phyloP scores from a whole-genome alignment of 2,329 filamentous ascomycete species.

The Allantophomopsis cytisporea region DNA sequence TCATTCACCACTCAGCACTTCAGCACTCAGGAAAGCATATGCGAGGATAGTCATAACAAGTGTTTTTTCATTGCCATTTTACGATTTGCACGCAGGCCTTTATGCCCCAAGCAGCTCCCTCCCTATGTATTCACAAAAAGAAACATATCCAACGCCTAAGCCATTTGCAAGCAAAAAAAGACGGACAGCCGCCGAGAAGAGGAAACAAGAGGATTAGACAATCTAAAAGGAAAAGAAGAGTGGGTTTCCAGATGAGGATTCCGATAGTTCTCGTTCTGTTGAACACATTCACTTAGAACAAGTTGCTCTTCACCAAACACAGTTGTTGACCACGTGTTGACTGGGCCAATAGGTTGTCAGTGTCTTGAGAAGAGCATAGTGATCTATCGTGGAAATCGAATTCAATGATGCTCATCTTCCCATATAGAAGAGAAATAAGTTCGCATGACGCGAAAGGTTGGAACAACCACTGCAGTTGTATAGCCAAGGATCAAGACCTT shows the following conservation, averaged over 20 bases:
- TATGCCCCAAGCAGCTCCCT: not conserved
- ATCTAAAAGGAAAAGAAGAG: conserved; percentile 6
- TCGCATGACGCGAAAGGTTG: not conserved
- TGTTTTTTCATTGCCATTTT: not conserved
- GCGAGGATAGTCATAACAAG: not conserved
- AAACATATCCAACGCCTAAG: not conserved
- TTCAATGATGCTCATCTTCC: not conserved
- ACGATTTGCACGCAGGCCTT: not conserved
- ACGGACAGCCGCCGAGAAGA: not conserved
- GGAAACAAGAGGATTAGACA: not conserved
- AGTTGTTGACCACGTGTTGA: not conserved
- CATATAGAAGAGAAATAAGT: not conserved
- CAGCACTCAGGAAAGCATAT: too few species aligned
- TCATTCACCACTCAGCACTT: too few species aligned
- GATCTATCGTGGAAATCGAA: too few species aligned
- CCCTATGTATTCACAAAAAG: not conserved
- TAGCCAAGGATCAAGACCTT: not conserved
- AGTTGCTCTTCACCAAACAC: not conserved
- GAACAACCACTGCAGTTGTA: not conserved
- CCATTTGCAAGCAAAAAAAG: not conserved
- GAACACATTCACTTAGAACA: not conserved
- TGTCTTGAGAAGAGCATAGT: too few species aligned
- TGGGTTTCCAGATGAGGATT: not conserved
- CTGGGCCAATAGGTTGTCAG: not conserved
- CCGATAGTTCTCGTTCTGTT: not conserved